Evolutionary conservation across 148 eudicot genomes (phyloP).

Genomic region (Heliosperma pusillum): DNA sequence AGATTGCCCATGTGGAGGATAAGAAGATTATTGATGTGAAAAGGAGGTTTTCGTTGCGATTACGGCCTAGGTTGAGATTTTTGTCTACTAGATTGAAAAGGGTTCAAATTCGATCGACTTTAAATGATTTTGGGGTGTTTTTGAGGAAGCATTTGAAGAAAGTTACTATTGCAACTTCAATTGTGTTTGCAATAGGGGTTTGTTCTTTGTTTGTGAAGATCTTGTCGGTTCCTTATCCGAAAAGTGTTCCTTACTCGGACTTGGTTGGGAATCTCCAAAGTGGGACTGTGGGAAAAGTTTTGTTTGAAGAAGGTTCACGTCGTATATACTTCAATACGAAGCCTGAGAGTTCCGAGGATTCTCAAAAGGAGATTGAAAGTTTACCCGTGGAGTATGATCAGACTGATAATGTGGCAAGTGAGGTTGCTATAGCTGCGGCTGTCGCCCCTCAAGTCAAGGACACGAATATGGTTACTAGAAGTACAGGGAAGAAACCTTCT

Average conservation of each 20-base stretch:
- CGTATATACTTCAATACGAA: conserved; percentile 67
- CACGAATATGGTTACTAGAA: conserved; percentile 27
- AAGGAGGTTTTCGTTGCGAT: conserved; percentile 57
- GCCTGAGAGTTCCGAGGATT: conserved; percentile 24
- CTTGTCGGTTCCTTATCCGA: conserved; percentile 61
- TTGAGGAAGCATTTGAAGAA: conserved; percentile 62
- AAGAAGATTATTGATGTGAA: conserved; percentile 29
- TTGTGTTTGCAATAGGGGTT: conserved; percentile 59
- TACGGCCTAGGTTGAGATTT: conserved; percentile 63
- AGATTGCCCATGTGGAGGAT: conserved; percentile 33
- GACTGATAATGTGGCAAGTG: conserved; percentile 29
- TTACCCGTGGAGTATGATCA: conserved; percentile 14
- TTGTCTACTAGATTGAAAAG: conserved; percentile 50
- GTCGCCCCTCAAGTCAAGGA: conserved; percentile 13
- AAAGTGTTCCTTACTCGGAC: conserved; percentile 80
- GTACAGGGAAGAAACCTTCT: conserved; percentile 30
- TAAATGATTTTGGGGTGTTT: conserved; percentile 58
- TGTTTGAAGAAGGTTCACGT: conserved; percentile 90
- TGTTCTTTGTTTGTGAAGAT: conserved; percentile 70
- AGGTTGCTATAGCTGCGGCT: conserved; percentile 17
- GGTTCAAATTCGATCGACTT: conserved; percentile 37
- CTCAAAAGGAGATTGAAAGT: conserved; percentile 29
- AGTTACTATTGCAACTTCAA: conserved; percentile 39
- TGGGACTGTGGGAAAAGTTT: conserved; percentile 63
- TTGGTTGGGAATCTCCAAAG: conserved; percentile 57